phyloP scores from a whole-genome alignment of 106 monocot species.

The Narthecium ossifragum region DNA sequence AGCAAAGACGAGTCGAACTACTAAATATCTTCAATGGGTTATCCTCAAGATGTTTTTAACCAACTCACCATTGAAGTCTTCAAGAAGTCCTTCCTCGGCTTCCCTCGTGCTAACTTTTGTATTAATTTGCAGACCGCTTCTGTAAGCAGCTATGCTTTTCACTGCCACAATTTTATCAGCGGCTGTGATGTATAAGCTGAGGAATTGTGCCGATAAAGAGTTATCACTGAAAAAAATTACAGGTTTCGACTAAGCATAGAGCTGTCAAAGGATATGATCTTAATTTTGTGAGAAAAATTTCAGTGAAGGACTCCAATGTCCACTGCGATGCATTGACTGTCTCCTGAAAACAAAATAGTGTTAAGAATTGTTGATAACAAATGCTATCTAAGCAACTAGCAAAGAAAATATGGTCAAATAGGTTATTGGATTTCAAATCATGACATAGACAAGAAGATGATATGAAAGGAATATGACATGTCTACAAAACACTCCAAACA shows the following conservation, averaged over 20 bases:
- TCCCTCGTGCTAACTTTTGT: conserved; percentile 48
- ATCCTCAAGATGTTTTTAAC: neutral
- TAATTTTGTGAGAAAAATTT: conserved; percentile 42
- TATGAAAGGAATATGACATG: no score
- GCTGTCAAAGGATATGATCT: conserved; percentile 81
- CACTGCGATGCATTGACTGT: conserved; percentile 26
- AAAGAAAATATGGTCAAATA: no score
- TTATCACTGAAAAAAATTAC: conserved; percentile 5
- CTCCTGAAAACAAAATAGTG: conserved; percentile 48
- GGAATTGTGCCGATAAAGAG: conserved; percentile 16
- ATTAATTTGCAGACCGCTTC: conserved; percentile 90
- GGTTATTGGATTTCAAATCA: no score
- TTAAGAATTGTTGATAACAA: no score
- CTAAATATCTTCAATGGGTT: neutral
- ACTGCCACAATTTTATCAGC: conserved; percentile 65
- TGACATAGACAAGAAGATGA: no score
- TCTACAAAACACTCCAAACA: no score
- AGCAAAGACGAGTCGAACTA: neutral
- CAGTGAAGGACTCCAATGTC: conserved; percentile 69
- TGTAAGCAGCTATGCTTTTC: conserved; percentile 95
- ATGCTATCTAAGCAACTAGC: no score
- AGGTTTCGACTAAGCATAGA: neutral
- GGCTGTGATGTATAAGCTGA: conserved; percentile 51
- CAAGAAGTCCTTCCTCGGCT: conserved; percentile 80
- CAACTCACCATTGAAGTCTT: conserved; percentile 58